Evolutionary conservation across 805 yeast species (phyloP).

Genomic region (Lachancea lanzarotensis): DNA sequence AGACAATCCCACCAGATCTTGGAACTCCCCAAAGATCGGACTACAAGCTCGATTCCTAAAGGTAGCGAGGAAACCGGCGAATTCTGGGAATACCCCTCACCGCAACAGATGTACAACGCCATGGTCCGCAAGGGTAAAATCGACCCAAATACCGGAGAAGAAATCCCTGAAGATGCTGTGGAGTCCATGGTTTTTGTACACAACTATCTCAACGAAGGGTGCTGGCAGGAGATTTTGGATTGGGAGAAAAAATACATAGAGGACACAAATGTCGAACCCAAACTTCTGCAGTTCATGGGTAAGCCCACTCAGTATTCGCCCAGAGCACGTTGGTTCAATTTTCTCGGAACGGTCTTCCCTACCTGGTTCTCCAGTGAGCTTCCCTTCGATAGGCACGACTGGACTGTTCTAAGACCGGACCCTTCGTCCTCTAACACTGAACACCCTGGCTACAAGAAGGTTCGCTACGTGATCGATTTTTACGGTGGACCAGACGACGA

Average conservation of each 20-base stretch:
- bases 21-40: conserved; percentile 74
- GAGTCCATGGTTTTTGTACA: conserved; percentile 96
- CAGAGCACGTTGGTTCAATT: conserved; percentile 64
- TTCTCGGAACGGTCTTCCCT: conserved; percentile 67
- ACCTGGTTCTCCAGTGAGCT: conserved; percentile 63
- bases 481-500: conserved; percentile 92
- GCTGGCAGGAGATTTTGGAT: conserved; percentile 87
- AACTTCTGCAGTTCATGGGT: conserved; percentile 82
- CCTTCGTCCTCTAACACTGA: conserved; percentile 30
- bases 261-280: conserved; percentile 53
- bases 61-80: conserved; percentile 86
- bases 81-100: conserved; percentile 97
- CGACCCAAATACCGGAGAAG: conserved; percentile 44
- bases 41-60: conserved; percentile 79
- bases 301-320: conserved; percentile 86
- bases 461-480: conserved; percentile 91
- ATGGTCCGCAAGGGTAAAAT: conserved; percentile 88
- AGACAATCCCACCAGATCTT: conserved; percentile 75
- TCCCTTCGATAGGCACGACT: conserved; percentile 97
- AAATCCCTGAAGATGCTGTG: conserved; percentile 90
- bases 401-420: conserved; percentile 80
- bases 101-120: conserved; percentile 98
- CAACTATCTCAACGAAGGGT: conserved; percentile 93
- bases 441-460: conserved; percentile 50
- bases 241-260: conserved; percentile 80